Evolutionary conservation across 352 stramenopile species (phyloP), one percentile per base, ranked within the genome.

Genomic region (Pythium oligandrum): DNA sequence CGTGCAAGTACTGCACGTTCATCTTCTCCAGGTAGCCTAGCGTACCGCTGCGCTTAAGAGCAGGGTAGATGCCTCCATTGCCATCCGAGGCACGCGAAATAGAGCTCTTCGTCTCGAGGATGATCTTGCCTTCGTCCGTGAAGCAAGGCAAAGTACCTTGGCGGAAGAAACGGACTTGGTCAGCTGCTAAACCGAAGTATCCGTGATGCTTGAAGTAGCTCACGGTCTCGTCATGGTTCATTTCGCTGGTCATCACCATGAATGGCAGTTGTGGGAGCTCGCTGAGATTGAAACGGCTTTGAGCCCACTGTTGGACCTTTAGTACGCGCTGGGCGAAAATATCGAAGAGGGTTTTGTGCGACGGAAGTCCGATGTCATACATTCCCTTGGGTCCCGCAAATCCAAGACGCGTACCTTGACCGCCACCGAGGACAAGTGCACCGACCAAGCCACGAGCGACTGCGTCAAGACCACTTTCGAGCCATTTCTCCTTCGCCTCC

Each of bases 141-240:
- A 99, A 89, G 66, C 91, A 98, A 4, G 96, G 96, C 31, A 99
- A 61, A 35, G 93, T 97, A 31, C 95, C 95, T 70, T 99, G 96
- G 7, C 71, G 62, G 64, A 99, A 99, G 70, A 98, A 98, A 30
- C 12, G 33, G 32, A 53, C 48, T 56, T 97, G 67, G 12, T 75
- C 57, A 55, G 66, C 42, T n/a, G 56, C 44, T 6, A 97, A 62
- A 47, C 86, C 87, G 74, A 98, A 98, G 58, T 83, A 93, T 26
- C 78, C 61, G 49, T 96, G 71, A 1, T 78, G 51, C 42, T 69
- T 55, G 66, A 98, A 98, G 64, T 87, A 97, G 8, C 53, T 40
- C 4, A 64, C 52, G 6, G 90, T 98, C 35, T 78, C 69, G 12
- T 86, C 66, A 64, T 98, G 75, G 65, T 97, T 98, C 36, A 96